Evolutionary conservation across 306 rosid genomes (phyloP).

Genomic region (Echinosophora koreensis): DNA sequence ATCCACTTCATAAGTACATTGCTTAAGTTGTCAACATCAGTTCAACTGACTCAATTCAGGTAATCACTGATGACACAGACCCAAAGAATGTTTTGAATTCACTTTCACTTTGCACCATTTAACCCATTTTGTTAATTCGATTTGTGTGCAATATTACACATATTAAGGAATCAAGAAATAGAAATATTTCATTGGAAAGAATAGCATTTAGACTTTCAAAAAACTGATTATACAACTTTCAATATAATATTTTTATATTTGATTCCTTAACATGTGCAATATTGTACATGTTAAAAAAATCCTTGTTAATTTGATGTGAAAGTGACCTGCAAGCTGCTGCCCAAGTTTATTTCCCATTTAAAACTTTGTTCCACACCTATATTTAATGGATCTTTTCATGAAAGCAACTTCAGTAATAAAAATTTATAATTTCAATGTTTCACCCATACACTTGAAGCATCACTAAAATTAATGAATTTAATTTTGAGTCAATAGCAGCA

Average conservation of each 20-base stretch:
- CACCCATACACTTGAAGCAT: not conserved
- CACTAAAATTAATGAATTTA: too few relatives aligned
- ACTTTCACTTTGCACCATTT: not conserved
- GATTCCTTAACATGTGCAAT: too few relatives aligned
- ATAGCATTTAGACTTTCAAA: too few relatives aligned
- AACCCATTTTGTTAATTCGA: not conserved
- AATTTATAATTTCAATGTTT: not conserved
- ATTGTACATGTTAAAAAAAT: too few relatives aligned
- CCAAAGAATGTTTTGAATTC: slow-evolving; percentile 5
- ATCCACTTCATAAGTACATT: not conserved
- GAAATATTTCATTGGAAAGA: too few relatives aligned
- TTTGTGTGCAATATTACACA: too few relatives aligned
- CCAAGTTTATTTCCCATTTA: too few relatives aligned
- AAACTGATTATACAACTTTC: too few relatives aligned
- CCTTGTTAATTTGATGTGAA: not conserved
- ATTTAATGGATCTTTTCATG: not conserved
- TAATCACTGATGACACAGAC: not conserved
- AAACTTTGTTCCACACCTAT: too few relatives aligned
- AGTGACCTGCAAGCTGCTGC: not conserved
- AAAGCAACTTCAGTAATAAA: not conserved
- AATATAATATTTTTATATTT: too few relatives aligned
- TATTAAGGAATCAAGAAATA: too few relatives aligned
- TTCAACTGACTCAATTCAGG: not conserved
- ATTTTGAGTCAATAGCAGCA: too few relatives aligned
- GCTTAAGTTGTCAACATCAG: not conserved